Conservation (phyloP, 352 stramenopile species). For the Phytophthora niederhauseri region DNA sequence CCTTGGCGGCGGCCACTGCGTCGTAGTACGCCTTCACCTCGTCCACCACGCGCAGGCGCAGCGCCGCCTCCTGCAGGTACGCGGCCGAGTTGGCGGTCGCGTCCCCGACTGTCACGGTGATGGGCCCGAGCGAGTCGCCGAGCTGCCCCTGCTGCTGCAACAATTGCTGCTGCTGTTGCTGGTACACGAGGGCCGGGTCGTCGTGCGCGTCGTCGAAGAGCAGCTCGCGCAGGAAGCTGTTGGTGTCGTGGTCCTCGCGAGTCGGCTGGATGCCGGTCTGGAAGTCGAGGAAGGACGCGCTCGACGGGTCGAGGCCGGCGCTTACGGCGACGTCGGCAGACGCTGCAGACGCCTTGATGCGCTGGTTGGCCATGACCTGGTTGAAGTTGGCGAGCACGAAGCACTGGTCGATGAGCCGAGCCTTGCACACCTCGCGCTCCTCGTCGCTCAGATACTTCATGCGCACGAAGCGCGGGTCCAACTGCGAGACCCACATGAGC, state of each 20-base stretch:
- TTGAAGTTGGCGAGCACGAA: conserved; percentile 47
- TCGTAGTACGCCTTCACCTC: conserved; percentile 55
- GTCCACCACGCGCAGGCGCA: conserved; percentile 38
- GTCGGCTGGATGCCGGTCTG: conserved; percentile 30
- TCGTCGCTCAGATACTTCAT: conserved; percentile 56
- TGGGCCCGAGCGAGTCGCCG: conserved; percentile 14
- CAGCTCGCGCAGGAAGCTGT: conserved; percentile 50
- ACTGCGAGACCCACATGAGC: conserved; percentile 56
- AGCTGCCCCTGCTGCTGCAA: conserved; percentile 33
- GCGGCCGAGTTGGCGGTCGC: conserved; percentile 8
- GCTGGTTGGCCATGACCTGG: conserved; percentile 42
- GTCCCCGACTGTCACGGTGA: conserved; percentile 10
- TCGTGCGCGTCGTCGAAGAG: conserved; percentile 56
- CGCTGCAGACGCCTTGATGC: conserved; percentile 25
- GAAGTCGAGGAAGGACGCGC: conserved; percentile 46
- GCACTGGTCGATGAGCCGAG: conserved; percentile 45
- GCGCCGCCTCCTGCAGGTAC: conserved; percentile 40
- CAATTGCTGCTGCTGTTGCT: conserved; percentile 43
- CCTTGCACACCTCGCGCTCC: conserved; percentile 51
- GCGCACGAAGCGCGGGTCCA: conserved; percentile 54
- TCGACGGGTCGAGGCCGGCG: conserved; percentile 26
- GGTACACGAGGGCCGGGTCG: conserved; percentile 35
- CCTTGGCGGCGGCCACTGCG: conserved; percentile 37
- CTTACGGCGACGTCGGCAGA: conserved; percentile 13
- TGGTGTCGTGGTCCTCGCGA: conserved; percentile 54